These are phyloP conservation scores for Chaetomiaceae sp. DNA, from an alignment of 2,329 filamentous ascomycete species.

Conservation along the genomic window DNA sequence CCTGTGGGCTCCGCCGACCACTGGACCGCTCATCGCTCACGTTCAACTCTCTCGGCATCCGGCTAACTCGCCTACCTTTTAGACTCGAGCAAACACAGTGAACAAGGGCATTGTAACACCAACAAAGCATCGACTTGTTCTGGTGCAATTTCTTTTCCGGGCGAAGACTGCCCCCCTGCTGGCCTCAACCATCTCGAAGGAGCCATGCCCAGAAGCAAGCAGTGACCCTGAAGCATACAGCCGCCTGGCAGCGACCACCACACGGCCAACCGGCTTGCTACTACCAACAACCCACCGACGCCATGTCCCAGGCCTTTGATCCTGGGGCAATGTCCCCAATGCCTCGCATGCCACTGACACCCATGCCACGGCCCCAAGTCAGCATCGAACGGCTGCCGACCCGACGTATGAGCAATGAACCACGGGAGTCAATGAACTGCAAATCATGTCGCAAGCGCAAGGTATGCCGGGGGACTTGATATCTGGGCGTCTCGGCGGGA, in stretches of 20 bases:
- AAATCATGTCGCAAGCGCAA: conserved; percentile 91
- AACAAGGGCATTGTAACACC: conserved; percentile 1
- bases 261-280: not conserved
- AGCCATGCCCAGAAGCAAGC: conserved; percentile 10
- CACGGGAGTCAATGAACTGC: conserved; percentile 90
- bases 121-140: not conserved
- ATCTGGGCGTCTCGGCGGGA: not conserved
- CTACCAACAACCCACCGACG: conserved; percentile 23
- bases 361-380: conserved; percentile 70
- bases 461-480: conserved; percentile 44
- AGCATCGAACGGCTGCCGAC: conserved; percentile 74
- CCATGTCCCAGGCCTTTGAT: conserved; percentile 39
- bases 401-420: conserved; percentile 66
- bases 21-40: not conserved
- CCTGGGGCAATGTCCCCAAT: conserved; percentile 40
- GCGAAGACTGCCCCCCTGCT: not conserved
- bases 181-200: not conserved
- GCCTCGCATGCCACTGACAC: conserved; percentile 42
- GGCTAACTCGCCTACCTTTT: not conserved
- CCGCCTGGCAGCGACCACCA: not conserved
- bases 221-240: conserved; percentile 10
- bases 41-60: not conserved
- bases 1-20: not conserved
- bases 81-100: not conserved
- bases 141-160: no score